Percentiles rank a stretch among this genome's conserved stretches.
phyloP scores from a whole-genome alignment of 352 stramenopile species.

The Phytophthora pisi region DNA sequence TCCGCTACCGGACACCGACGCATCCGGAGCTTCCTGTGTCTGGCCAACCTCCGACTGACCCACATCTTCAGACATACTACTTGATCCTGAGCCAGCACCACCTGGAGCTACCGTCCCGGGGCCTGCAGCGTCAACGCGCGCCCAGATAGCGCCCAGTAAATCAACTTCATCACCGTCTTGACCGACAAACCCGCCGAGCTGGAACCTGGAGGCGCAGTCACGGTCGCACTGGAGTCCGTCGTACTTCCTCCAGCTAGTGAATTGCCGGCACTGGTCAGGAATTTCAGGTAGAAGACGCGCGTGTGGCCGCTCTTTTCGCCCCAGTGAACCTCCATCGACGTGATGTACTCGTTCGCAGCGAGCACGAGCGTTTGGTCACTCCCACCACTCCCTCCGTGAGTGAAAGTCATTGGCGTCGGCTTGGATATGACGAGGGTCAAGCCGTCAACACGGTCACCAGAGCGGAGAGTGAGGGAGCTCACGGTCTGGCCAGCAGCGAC shows the following conservation, averaged over 20 bases:
- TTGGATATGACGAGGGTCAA: slow-evolving; percentile 19
- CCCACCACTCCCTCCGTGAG: slow-evolving; percentile 18
- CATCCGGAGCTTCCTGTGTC: slow-evolving; percentile 4
- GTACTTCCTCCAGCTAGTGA: slow-evolving; percentile 11
- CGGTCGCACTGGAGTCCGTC: slow-evolving; percentile 13
- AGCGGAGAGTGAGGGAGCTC: slow-evolving; percentile 22
- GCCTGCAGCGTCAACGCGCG: slow-evolving; percentile 11
- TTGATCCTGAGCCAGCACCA: slow-evolving; percentile 5
- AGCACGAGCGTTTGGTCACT: slow-evolving; percentile 19
- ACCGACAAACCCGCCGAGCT: slow-evolving; percentile 23
- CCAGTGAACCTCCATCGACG: slow-evolving; percentile 30
- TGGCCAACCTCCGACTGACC: slow-evolving; percentile 8
- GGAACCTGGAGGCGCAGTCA: slow-evolving; percentile 18
- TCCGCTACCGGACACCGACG: slow-evolving; percentile 20
- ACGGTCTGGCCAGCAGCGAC: slow-evolving; percentile 18
- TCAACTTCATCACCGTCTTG: slow-evolving; percentile 28
- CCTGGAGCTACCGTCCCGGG: slow-evolving; percentile 7
- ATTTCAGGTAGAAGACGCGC: slow-evolving; percentile 28
- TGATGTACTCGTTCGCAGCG: slow-evolving; percentile 21
- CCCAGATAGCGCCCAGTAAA: slow-evolving; percentile 23
- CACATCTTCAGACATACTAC: slow-evolving; percentile 10
- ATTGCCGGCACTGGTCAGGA: slow-evolving; percentile 24
- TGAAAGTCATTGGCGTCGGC: slow-evolving; percentile 18
- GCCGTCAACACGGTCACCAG: slow-evolving; percentile 24
- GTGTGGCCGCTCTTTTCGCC: slow-evolving; percentile 22